Evolutionary conservation across 2,329 filamentous ascomycete species (phyloP).

Genomic region (Penicillium freii): DNA sequence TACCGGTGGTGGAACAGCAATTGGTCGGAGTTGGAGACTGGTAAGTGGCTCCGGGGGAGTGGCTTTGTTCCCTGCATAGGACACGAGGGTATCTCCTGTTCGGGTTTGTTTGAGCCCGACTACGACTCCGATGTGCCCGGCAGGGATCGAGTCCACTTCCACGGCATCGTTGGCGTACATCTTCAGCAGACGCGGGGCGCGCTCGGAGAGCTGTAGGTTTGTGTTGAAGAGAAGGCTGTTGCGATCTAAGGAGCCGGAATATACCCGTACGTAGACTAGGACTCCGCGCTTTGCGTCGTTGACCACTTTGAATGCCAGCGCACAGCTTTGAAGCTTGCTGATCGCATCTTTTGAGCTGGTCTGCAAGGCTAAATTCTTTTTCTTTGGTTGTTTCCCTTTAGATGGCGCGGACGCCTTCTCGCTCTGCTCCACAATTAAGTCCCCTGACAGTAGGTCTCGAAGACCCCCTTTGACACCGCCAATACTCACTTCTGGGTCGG

Average conservation of each 20-base stretch:
- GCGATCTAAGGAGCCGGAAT: conserved; percentile 74
- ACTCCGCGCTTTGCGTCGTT: conserved; percentile 82
- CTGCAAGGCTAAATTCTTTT: conserved; percentile 43
- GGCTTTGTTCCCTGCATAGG: conserved; percentile 63
- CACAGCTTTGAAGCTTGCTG: conserved; percentile 67
- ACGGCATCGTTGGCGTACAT: conserved; percentile 88
- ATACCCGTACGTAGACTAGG: conserved; percentile 87
- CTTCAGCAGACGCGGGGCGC: conserved; percentile 75
- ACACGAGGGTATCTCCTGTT: conserved; percentile 87
- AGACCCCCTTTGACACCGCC: conserved; percentile 58
- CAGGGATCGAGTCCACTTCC: conserved; percentile 74
- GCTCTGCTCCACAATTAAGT: conserved; percentile 40
- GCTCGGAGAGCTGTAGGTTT: conserved; percentile 73
- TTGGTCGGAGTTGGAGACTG: conserved; percentile 78
- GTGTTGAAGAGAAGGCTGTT: conserved; percentile 83
- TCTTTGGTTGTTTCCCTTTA: conserved; percentile 40
- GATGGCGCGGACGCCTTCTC: conserved; percentile 29
- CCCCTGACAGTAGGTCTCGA: conserved; percentile 48
- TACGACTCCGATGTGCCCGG: conserved; percentile 92
- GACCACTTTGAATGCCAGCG: conserved; percentile 86
- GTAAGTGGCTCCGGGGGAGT: conserved; percentile 67
- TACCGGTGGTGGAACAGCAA: conserved; percentile 86
- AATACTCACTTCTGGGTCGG: conserved; percentile 73
- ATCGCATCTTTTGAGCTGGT: conserved; percentile 48
- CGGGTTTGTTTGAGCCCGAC: conserved; percentile 85